phyloP scores from a whole-genome alignment of 1,284 basidiomycete species.

The Microbotryum lychnidis-dioicae region DNA sequence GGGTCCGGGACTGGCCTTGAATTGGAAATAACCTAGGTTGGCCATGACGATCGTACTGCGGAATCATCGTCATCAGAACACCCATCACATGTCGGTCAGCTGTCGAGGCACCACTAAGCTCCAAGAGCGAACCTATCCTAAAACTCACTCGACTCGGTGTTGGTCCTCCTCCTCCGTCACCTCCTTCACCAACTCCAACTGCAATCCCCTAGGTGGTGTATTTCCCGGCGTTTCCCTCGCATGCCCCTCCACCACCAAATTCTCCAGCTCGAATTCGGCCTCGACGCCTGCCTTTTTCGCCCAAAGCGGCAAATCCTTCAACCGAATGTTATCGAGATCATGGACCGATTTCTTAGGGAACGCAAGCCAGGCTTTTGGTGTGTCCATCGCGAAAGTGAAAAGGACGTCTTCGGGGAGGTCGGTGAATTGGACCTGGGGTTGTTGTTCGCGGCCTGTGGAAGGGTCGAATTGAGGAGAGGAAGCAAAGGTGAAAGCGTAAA shows the following conservation, averaged over 20 bases:
- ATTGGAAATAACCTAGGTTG: constrained; percentile 92
- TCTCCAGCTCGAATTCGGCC: constrained; percentile 77
- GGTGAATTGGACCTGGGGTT: constrained; percentile 47
- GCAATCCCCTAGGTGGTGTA: constrained; percentile 69
- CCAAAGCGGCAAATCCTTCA: constrained; percentile 53
- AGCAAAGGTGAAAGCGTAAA: constrained; percentile 72
- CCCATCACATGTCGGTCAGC: background rate
- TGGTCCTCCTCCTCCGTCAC: constrained; percentile 44
- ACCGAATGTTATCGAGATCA: constrained; percentile 91
- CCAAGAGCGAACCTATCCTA: too few relatives aligned
- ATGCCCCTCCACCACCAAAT: constrained; percentile 88
- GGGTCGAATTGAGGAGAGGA: constrained; percentile 58
- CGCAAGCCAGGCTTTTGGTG: constrained; percentile 82
- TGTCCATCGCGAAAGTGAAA: constrained; percentile 84
- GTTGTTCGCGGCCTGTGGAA: constrained; percentile 38
- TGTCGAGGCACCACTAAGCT: background rate
- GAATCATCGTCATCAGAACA: too few relatives aligned
- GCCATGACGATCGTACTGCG: constrained; percentile 59
- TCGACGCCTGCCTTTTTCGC: constrained; percentile 50
- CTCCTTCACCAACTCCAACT: constrained; percentile 60
- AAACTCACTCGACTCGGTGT: constrained; percentile 32
- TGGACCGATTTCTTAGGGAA: constrained; percentile 79
- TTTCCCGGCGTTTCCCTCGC: constrained; percentile 59
- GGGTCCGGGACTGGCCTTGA: constrained; percentile 83
- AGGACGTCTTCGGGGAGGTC: constrained; percentile 58